Percentiles rank a stretch among this genome's conserved stretches.
phyloP scores from a whole-genome alignment of 257 asterid genomes.

The Anisodus acutangulus region DNA sequence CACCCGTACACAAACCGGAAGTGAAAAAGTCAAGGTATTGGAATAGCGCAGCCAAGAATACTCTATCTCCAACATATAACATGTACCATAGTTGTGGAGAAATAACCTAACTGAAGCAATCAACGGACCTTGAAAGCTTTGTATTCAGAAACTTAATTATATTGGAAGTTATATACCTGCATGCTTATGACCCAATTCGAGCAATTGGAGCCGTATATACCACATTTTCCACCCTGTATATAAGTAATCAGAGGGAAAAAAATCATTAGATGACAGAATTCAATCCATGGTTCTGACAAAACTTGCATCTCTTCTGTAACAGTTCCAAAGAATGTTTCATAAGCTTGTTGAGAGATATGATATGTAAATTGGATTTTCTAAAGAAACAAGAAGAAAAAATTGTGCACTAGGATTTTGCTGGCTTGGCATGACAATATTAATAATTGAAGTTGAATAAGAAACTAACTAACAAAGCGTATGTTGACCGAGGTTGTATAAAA shows the following conservation, averaged over 20 bases:
- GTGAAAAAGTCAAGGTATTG: background rate
- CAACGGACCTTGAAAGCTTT: background rate
- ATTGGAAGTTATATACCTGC: conserved; percentile 52
- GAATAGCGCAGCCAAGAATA: background rate
- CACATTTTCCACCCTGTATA: conserved; percentile 73
- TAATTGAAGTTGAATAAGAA: background rate
- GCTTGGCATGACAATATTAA: background rate
- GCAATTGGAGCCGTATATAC: conserved; percentile 84
- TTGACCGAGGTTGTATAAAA: too few relatives aligned
- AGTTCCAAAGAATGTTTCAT: background rate
- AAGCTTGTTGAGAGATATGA: background rate
- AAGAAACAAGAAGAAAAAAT: background rate
- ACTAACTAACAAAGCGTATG: too few relatives aligned
- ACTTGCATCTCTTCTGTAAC: background rate
- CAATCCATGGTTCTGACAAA: background rate
- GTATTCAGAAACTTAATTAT: background rate
- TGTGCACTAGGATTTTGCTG: background rate
- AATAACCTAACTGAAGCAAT: background rate
- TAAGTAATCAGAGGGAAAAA: conserved; percentile 12
- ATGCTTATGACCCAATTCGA: conserved; percentile 75
- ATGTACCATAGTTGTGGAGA: background rate
- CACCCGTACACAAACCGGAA: background rate
- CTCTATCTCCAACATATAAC: background rate
- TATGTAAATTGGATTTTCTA: background rate
- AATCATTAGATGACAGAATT: background rate